Percentiles rank a stretch among this genome's conserved stretches.
phyloP scores from a whole-genome alignment of 495 filamentous ascomycete genomes.

The Podospora pseudocomata region DNA sequence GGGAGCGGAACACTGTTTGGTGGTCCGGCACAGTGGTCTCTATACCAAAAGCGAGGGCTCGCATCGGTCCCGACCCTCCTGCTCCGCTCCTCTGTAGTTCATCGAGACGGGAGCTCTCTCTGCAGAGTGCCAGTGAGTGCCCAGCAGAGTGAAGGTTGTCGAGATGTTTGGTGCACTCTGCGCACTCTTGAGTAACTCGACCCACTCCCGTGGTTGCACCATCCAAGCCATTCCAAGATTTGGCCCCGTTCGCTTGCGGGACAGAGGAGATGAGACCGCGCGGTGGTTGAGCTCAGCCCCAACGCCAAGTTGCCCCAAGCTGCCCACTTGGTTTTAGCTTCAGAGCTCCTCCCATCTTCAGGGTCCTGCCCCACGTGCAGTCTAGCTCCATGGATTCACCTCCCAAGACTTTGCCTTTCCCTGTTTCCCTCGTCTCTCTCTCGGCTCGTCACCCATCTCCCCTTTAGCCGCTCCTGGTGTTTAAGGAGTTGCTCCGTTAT shows the following conservation, averaged over 20 bases:
- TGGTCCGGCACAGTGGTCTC: background rate
- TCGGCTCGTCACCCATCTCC: background rate
- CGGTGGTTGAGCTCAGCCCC: slow-evolving; percentile 1
- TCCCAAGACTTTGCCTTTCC: background rate
- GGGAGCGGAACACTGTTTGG: background rate
- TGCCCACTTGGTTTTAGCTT: slow-evolving; percentile 2
- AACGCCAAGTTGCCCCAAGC: slow-evolving; percentile 4
- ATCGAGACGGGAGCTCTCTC: too few relatives aligned
- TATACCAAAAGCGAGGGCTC: background rate
- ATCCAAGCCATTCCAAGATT: background rate
- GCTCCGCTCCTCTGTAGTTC: background rate
- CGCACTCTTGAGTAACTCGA: background rate
- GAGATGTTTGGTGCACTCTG: background rate
- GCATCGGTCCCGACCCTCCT: background rate
- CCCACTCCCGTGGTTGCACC: background rate
- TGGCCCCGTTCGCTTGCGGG: slow-evolving; percentile 4
- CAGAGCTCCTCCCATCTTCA: background rate
- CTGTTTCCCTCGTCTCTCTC: background rate
- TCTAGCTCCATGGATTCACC: too few relatives aligned
- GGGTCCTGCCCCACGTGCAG: background rate
- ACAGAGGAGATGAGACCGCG: slow-evolving; percentile 3
- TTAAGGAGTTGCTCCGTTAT: background rate
- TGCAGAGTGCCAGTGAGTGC: too few relatives aligned
- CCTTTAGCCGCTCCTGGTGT: background rate
- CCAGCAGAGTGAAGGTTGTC: background rate